Evolutionary conservation across 2,329 filamentous ascomycete genomes (phyloP).

Genomic region (Dothideomycetidae sp.): DNA sequence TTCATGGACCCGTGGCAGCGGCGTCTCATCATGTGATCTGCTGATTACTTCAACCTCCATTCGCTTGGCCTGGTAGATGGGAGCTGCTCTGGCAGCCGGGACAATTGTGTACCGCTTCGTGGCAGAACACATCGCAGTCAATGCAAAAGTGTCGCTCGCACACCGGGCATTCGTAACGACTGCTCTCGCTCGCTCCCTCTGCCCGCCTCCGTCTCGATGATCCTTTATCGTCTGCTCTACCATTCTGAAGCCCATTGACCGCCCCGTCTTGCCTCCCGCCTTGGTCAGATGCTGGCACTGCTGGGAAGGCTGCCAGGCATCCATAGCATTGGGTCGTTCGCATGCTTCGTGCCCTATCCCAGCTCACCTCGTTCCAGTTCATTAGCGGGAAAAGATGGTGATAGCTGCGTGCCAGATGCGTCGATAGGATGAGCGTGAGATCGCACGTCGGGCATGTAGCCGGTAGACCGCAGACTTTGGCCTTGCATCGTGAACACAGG

Average conservation of each 20-base stretch:
- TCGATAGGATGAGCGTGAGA: conserved; percentile 84
- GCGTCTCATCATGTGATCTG: no score
- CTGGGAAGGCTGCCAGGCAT: conserved; percentile 61
- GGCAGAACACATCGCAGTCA: conserved; percentile 90
- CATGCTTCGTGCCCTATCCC: conserved; percentile 48
- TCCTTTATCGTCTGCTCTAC: conserved; percentile 9
- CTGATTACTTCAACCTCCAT: background rate
- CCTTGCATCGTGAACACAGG: conserved; percentile 72
- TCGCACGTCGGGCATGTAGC: conserved; percentile 84
- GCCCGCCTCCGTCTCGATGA: conserved; percentile 14
- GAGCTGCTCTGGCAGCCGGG: conserved; percentile 58
- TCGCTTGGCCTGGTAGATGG: conserved; percentile 17
- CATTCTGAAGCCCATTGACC: conserved; percentile 5
- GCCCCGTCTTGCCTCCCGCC: conserved; percentile 14
- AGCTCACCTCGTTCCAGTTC: conserved; percentile 84
- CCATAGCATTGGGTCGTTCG: conserved; percentile 52
- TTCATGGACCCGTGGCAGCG: no score
- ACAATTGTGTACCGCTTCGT: conserved; percentile 91
- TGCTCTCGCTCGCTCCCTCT: conserved; percentile 60
- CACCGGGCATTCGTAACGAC: conserved; percentile 76
- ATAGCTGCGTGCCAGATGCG: conserved; percentile 82
- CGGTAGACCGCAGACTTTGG: conserved; percentile 80
- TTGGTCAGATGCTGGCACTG: conserved; percentile 22
- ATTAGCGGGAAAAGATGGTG: conserved; percentile 81
- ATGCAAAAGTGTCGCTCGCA: conserved; percentile 91